Evolutionary conservation across 202 grass and related monocot genomes (phyloP), one percentile per base, ranked within the genome.

Genomic region (Zoysia matrella): DNA sequence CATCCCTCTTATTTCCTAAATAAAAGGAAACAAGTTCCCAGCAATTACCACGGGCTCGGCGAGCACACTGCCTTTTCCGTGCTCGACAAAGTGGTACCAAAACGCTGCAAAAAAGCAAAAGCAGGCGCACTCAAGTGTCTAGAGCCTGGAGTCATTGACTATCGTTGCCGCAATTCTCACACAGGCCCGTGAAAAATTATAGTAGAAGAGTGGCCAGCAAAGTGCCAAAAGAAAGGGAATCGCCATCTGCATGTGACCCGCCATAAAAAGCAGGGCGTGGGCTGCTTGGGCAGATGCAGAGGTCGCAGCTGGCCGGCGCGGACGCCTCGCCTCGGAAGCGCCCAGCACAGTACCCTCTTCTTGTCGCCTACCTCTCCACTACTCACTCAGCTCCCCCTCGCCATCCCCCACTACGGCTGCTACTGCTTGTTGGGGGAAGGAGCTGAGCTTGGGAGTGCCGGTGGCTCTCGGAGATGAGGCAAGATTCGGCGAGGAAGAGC

Each of bases 171-270:
- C 74, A n/a, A 46, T 76, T 58, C 82, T 76, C 69, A 75, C 70
- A 22, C 86, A 49, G 49, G 36, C 46, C 80, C 73, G 62, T 67
- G 72, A 66, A 11, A 72, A 65, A 53, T 15, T 55, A 60, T 76
- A 80, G 40, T 50, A 45, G 12, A 12, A 71, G 65, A 64, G 70
- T 83, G 83, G 69, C 78, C 71, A 88, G 79, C 88, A 86, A 82
- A 89, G 85, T 54, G 90, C 84, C 92, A 90, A 93, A 95, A 80
- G 82, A 83, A 91, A 80, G 85, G 88, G 83, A 90, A 89, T 89
- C 73, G 53, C 60, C 69, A 52, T 90, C 87, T 53, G 47, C 54
- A 15, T 81, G 48, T 72, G 60, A 14, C 44, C 65, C 74, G 76
- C 89, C 89, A 86, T 22, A 95, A 89, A 89, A 89, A 72, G 89